Conservation (phyloP, 2,329 filamentous ascomycete genomes). For the Elsinoe fawcettii region DNA sequence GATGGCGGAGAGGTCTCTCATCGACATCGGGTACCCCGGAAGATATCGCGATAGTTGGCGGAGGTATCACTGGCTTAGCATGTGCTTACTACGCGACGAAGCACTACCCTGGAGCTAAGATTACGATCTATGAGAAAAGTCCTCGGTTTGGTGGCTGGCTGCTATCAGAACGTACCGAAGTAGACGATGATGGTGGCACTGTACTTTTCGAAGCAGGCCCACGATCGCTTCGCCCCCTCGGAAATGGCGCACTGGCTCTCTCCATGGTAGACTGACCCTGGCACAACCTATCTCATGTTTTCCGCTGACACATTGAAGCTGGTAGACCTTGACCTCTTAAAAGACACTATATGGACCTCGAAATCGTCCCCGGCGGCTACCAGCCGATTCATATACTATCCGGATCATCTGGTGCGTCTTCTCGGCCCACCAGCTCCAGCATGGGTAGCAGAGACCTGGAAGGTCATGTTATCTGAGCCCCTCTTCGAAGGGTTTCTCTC, state of each 20-base stretch:
- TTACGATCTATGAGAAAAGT: slow-evolving; percentile 74
- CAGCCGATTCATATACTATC: slow-evolving; percentile 81
- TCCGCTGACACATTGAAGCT: slow-evolving; percentile 38
- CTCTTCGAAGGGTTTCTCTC: slow-evolving; percentile 44
- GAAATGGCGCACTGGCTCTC: slow-evolving; percentile 58
- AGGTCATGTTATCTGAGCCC: slow-evolving; percentile 44
- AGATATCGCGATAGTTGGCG: slow-evolving; percentile 63
- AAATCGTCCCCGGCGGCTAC: slow-evolving; percentile 45
- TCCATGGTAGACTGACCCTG: slow-evolving; percentile 52
- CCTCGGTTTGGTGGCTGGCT: slow-evolving; percentile 77
- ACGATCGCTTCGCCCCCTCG: slow-evolving; percentile 58
- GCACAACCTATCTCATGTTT: neutral
- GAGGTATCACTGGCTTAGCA: slow-evolving; percentile 74
- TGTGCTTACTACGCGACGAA: slow-evolving; percentile 69
- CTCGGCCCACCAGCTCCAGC: slow-evolving; percentile 38
- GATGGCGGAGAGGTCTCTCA: neutral
- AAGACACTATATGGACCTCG: slow-evolving; percentile 49
- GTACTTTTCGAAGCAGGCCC: slow-evolving; percentile 80
- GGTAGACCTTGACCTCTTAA: slow-evolving; percentile 47
- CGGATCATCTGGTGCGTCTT: slow-evolving; percentile 65
- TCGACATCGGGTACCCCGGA: slow-evolving; percentile 18
- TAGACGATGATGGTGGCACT: slow-evolving; percentile 53
- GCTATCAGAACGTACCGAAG: slow-evolving; percentile 54
- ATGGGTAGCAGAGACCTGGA: slow-evolving; percentile 27
- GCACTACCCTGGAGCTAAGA: slow-evolving; percentile 57